phyloP scores from a whole-genome alignment of 441 rosid genomes.

The Erodium chrysanthum region DNA sequence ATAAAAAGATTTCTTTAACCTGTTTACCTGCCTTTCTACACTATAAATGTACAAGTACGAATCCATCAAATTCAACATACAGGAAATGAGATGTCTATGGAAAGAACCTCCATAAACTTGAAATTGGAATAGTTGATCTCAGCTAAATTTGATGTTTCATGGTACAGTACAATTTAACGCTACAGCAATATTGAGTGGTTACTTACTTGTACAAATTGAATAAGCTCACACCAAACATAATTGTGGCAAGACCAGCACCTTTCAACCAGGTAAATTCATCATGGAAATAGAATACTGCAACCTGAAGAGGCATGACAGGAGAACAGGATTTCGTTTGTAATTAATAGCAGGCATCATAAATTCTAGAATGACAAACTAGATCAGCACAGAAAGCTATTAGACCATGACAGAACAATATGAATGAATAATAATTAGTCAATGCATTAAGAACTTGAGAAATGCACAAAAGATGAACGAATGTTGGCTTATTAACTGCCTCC shows the following conservation, averaged over 20 bases:
- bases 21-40: neutral
- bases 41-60: neutral
- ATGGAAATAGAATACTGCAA: constrained; percentile 92
- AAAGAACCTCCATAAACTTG: neutral
- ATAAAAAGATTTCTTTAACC: neutral
- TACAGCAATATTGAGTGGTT: constrained; percentile 3
- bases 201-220: constrained; percentile 99
- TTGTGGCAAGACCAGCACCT: constrained; percentile 70
- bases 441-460: neutral
- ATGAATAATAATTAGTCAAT: neutral
- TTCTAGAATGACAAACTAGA: constrained; percentile 2
- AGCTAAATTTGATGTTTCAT: neutral
- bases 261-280: constrained; percentile 89
- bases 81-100: neutral
- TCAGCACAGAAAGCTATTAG: neutral
- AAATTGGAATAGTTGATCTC: neutral
- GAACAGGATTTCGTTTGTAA: neutral
- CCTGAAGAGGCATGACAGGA: constrained; percentile 37
- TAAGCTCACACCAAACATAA: constrained; percentile 78
- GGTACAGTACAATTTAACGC: neutral
- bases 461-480: neutral
- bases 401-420: neutral
- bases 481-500: neutral
- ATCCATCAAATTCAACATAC: neutral
- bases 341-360: neutral